Percentiles rank a stretch among this genome's conserved stretches.
These are phyloP conservation scores for Phaeotremella skinneri DNA, from an alignment of 768 basidiomycete species.

Conservation along the genomic window DNA sequence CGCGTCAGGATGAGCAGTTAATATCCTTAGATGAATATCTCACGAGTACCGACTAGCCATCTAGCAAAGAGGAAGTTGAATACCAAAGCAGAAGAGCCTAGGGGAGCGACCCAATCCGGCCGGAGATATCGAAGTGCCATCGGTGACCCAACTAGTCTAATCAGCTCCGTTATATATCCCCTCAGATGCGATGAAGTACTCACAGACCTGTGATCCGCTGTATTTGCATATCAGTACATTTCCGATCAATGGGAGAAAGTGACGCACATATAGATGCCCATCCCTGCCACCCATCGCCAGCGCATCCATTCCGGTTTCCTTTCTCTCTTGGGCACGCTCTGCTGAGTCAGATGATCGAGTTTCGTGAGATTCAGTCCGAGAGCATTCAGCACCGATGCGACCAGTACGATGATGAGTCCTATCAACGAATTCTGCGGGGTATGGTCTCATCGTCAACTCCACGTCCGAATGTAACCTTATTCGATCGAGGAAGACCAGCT, in stretches of 20 bases:
- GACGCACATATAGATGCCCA: constrained; percentile 82
- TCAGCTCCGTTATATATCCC: not conserved
- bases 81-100: constrained; percentile 87
- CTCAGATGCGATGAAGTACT: constrained; percentile 10
- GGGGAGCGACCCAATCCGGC: constrained; percentile 89
- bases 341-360: constrained; percentile 73
- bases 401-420: constrained; percentile 74
- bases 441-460: not conserved
- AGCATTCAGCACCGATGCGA: constrained; percentile 61
- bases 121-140: constrained; percentile 42
- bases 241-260: not conserved
- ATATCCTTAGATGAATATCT: constrained; percentile 7
- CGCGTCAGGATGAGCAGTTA: constrained; percentile 9
- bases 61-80: constrained; percentile 94
- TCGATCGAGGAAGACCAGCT: constrained; percentile 1
- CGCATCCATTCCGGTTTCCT: constrained; percentile 75
- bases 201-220: constrained; percentile 43
- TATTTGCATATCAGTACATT: constrained; percentile 8
- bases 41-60: constrained; percentile 50
- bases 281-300: constrained; percentile 85
- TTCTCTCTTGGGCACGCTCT: constrained; percentile 65
- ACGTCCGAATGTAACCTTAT: not conserved
- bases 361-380: constrained; percentile 89
- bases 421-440: constrained; percentile 39
- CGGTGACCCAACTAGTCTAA: constrained; percentile 21